These are phyloP conservation scores for Xylaria bambusicola DNA, from an alignment of 495 filamentous ascomycete species.

Conservation along the genomic window DNA sequence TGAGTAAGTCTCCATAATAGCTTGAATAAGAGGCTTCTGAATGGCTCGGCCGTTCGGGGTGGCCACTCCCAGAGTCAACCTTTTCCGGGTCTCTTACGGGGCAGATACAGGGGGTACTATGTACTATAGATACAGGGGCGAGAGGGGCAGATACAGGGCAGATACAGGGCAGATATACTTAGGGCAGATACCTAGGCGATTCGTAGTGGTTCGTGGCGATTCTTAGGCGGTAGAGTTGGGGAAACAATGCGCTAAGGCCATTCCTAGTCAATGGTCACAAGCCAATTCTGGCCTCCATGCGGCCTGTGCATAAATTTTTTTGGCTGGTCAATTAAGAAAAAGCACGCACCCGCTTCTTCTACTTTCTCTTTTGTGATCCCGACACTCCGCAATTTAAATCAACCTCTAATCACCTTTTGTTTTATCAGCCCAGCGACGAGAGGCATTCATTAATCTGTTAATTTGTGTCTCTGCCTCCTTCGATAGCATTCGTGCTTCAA, in stretches of 20 bases:
- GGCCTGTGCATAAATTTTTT: conserved; percentile 18
- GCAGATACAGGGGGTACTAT: no score
- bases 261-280: not conserved
- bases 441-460: not conserved
- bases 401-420: conserved; percentile 2
- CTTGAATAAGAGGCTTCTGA: not conserved
- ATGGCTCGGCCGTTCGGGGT: conserved; percentile 17
- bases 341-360: conserved; percentile 11
- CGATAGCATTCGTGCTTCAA: conserved; percentile 6
- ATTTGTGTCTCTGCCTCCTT: not conserved
- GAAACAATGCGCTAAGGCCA: not conserved
- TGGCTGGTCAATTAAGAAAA: conserved; percentile 8
- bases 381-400: not conserved
- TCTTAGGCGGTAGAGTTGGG: not conserved
- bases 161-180: not conserved
- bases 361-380: not conserved
- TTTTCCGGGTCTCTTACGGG: no score
- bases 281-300: not conserved
- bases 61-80: no score
- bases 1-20: conserved; percentile 22
- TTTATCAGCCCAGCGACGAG: conserved; percentile 11
- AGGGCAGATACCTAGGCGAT: no score
- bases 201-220: no score
- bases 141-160: conserved; percentile 20
- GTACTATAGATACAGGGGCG: conserved; percentile 1